Evolutionary conservation across 352 stramenopile genomes (phyloP).

Genomic region (Globisporangium canariense): DNA sequence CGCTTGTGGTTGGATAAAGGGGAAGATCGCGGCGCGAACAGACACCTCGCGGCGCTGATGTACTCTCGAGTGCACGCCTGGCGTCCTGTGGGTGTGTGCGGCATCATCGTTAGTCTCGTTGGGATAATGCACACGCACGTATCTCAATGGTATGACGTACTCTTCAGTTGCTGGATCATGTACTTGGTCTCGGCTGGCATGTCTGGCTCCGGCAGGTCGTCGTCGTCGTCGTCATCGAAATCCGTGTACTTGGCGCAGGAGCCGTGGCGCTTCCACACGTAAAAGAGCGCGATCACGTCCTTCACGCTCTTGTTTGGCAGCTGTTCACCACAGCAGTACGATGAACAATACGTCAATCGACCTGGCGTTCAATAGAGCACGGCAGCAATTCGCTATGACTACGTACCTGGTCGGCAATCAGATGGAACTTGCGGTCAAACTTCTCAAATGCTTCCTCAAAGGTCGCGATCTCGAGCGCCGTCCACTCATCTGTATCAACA

Average conservation of each 20-base stretch:
- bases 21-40: slow-evolving; percentile 38
- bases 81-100: slow-evolving; percentile 30
- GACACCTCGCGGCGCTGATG: slow-evolving; percentile 48
- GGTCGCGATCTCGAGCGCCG: slow-evolving; percentile 61
- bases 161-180: slow-evolving; percentile 54
- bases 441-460: slow-evolving; percentile 77
- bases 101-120: not conserved
- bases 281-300: slow-evolving; percentile 79
- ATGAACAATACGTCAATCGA: not conserved
- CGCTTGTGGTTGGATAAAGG: slow-evolving; percentile 44
- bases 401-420: slow-evolving; percentile 62
- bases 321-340: slow-evolving; percentile 22
- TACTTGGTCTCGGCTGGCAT: slow-evolving; percentile 59
- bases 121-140: not conserved
- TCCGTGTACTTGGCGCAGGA: slow-evolving; percentile 37
- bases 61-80: slow-evolving; percentile 68
- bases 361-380: not conserved
- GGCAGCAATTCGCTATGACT: slow-evolving; percentile 27
- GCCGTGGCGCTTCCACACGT: slow-evolving; percentile 85
- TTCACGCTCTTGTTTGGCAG: slow-evolving; percentile 58
- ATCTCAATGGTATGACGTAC: slow-evolving; percentile 27
- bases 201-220: slow-evolving; percentile 51
- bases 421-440: slow-evolving; percentile 77
- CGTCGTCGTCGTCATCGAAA: slow-evolving; percentile 38
- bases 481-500: slow-evolving; percentile 62